Percentiles rank a stretch among this genome's conserved stretches.
These are phyloP conservation scores for Penicillium sp. DNA, from an alignment of 2,329 filamentous ascomycete genomes.

Conservation along the genomic window DNA sequence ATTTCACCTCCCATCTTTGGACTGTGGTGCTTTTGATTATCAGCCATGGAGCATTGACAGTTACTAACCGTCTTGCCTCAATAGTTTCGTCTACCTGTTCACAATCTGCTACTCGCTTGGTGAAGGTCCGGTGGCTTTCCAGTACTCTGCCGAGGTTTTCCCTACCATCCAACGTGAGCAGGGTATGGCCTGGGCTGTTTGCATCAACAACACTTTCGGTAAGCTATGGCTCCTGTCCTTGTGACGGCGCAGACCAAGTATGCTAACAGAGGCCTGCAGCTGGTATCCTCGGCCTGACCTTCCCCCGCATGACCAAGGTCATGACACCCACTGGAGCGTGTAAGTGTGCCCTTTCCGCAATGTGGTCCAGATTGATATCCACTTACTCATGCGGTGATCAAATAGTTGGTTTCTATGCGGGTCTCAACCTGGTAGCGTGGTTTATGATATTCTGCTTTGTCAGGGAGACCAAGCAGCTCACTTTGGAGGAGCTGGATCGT, in stretches of 20 bases:
- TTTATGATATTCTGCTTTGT: constrained; percentile 58
- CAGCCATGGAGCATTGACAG: no score
- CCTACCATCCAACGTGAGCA: constrained; percentile 47
- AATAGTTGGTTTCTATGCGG: constrained; percentile 38
- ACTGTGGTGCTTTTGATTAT: no score
- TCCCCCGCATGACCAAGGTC: constrained; percentile 40
- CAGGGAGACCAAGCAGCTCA: constrained; percentile 50
- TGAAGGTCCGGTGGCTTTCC: constrained; percentile 50
- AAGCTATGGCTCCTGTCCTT: constrained; percentile 13
- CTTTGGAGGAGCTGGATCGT: constrained; percentile 30
- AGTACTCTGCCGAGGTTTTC: constrained; percentile 51
- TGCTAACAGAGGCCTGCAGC: constrained; percentile 37
- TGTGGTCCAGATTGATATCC: no score
- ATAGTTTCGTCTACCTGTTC: constrained; percentile 58
- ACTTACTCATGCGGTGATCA: no score
- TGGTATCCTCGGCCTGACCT: constrained; percentile 42
- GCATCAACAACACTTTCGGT: constrained; percentile 26
- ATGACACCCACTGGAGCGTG: constrained; percentile 51
- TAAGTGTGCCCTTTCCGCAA: constrained; percentile 28
- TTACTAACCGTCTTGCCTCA: constrained; percentile 36
- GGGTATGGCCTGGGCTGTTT: constrained; percentile 26
- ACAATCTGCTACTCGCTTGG: constrained; percentile 57
- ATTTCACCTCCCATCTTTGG: no score
- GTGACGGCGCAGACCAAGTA: not conserved
- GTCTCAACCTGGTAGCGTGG: constrained; percentile 54